Evolutionary conservation across 768 basidiomycete genomes (phyloP), one percentile per base, ranked within the genome.

Genomic region (Kwoniella sp.): DNA sequence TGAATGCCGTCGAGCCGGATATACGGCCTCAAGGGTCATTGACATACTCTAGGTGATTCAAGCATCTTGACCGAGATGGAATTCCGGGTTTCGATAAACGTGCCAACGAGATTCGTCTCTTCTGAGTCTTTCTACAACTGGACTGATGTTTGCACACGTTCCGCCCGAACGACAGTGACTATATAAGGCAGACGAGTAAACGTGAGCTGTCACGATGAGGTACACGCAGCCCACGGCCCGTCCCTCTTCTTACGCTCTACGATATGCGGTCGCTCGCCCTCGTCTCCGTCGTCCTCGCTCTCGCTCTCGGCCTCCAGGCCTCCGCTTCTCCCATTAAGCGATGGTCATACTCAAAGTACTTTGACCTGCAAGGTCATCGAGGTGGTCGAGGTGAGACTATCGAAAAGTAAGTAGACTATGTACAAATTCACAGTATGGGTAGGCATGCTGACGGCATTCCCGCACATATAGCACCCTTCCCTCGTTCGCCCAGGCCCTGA

Each of bases 401-500:
- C 31, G 90, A 92, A 82, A 91, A 56, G 65, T 66, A 25, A 55
- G 65, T 52, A 13, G 13, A 22, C 20, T 8, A n/a, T n/a, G n/a
- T n/a, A n/a, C n/a, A n/a, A n/a, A n/a, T n/a, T n/a, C n/a, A 34
- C 11, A 8, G 8, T 41, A 22, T 57, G n/a, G 20, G 26, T 28
- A n/a, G 37, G 25, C 25, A 17, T 20, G 20, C 12, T 28, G 45
- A 17, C 9, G 4, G n/a, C 31, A 25, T 25, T 22, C 23, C 45
- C 17, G 31, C 15, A 55, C 29, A 23, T 25, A 13, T 26, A 65
- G 85, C 73, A 88, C 86, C 13, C 82, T 91, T 28, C 87, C 88
- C 1, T 85, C 86, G 65, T 91, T 91, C 79, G 90, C 90, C 63
- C 89, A 89, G 87, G 90, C 86, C 23, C 83, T 91, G 63, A 85